Conservation (phyloP, 139 green algal species). For the Picochlorum costavermella region DNA sequence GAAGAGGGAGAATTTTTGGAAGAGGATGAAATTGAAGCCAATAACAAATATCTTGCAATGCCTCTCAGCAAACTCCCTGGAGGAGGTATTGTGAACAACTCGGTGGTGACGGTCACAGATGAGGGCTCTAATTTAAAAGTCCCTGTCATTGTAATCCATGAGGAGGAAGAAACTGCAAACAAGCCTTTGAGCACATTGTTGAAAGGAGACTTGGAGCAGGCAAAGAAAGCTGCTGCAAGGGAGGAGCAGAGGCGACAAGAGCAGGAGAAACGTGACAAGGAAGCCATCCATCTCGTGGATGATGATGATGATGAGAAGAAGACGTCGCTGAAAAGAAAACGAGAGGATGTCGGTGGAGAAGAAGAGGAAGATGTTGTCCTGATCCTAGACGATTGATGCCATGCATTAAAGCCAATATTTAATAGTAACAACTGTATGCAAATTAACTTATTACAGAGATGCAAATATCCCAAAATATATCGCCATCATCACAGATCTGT, state of each 20-base stretch:
- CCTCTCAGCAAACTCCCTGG: slow-evolving; percentile 52
- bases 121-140: slow-evolving; percentile 1
- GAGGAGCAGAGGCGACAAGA: neutral
- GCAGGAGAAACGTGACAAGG: neutral
- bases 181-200: neutral
- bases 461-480: too few relatives aligned
- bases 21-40: slow-evolving; percentile 60
- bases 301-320: neutral
- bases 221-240: neutral
- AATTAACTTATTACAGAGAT: too few relatives aligned
- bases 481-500: too few relatives aligned
- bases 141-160: slow-evolving; percentile 9
- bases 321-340: neutral
- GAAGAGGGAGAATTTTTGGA: slow-evolving; percentile 81
- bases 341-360: neutral
- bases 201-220: neutral
- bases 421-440: too few relatives aligned
- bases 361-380: neutral
- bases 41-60: slow-evolving; percentile 31
- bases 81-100: slow-evolving; percentile 53
- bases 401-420: too few relatives aligned
- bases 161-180: neutral
- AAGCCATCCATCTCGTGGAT: neutral
- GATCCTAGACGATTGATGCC: neutral
- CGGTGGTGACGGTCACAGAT: slow-evolving; percentile 59